Base-by-base conservation (phyloP, 768 basidiomycete species). In the Suillus cothurnatus region DNA sequence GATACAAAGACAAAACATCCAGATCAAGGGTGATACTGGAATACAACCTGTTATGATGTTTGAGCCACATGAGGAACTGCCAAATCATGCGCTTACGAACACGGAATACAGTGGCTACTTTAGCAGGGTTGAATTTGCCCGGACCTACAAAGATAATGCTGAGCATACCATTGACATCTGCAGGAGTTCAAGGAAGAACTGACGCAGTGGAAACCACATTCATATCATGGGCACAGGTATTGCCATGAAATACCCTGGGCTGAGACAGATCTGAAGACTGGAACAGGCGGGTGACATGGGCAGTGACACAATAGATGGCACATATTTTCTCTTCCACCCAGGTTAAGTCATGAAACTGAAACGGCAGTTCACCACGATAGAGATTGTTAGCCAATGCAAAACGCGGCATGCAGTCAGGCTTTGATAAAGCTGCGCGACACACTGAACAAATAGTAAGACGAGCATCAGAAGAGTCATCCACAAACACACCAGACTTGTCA, bases 211-310 rank as follows among this genome's bases (percentile, higher is more conserved):
- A 73, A 15, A 73, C 39, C 15, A 77, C 53, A 67, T 79, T 78
- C 67, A 71, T 71, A 9, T 76, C 69, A 70, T 77, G 74, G 17
- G 77, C 71, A 68, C 76, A 78, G 1, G 74, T 78, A 60, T 78
- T 77, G 6, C 77, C 76, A 69, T 75, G 69, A 60, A 77, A 70
- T 1, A 77, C 70, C 19, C 39, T 59, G 3, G 77, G 71, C 36
- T 71, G 64, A 3, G 19, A 36, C 21, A 70, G 58, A 64, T 76
- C 67, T 0, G 63, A 67, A 17, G 73, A 75, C 32, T 70, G 47
- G 67, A 72, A 72, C 11, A 78, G 26, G 4, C 71, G 55, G 14
- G 70, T 70, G 5, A 77, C 61, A 68, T 74, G 67, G 1, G 77
- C 73, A 50, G 73, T 76, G 8, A 62, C 68, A 14, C 69, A 50